Evolutionary conservation across 495 filamentous ascomycete genomes (phyloP).

Genomic region (Hapsidospora chrysogenum): DNA sequence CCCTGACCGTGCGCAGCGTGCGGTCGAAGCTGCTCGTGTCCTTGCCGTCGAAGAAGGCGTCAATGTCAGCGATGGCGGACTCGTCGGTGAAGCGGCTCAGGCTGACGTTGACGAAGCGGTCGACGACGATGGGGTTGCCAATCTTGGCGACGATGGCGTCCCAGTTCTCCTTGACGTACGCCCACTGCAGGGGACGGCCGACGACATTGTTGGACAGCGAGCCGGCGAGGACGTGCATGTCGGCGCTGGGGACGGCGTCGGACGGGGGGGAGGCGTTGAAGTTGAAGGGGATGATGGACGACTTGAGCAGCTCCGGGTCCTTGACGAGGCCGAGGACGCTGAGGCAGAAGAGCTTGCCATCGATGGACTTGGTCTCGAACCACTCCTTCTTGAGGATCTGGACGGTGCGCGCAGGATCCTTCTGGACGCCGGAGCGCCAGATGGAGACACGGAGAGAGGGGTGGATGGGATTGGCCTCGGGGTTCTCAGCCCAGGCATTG

Average conservation of each 20-base stretch:
- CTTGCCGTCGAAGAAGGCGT: conserved; percentile 66
- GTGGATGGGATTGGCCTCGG: conserved; percentile 51
- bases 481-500: conserved; percentile 48
- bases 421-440: conserved; percentile 63
- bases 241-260: conserved; percentile 39
- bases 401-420: conserved; percentile 48
- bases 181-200: conserved; percentile 58
- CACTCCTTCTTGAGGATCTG: conserved; percentile 65
- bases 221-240: conserved; percentile 65
- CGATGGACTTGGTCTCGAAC: conserved; percentile 60
- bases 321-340: conserved; percentile 59
- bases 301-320: conserved; percentile 45
- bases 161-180: conserved; percentile 73
- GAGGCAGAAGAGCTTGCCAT: conserved; percentile 77
- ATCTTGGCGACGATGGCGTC: conserved; percentile 45
- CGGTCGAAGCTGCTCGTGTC: conserved; percentile 69
- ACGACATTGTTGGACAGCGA: conserved; percentile 54
- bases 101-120: conserved; percentile 65
- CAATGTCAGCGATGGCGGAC: conserved; percentile 57
- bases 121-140: conserved; percentile 67
- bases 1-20: conserved; percentile 58
- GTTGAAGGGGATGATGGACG: conserved; percentile 66
- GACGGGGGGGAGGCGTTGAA: conserved; percentile 49
- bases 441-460: conserved; percentile 64
- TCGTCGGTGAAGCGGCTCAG: conserved; percentile 61